These are phyloP conservation scores for Linnemannia exigua DNA, from an alignment of 192 early-diverging fungal species.

Conservation along the genomic window DNA sequence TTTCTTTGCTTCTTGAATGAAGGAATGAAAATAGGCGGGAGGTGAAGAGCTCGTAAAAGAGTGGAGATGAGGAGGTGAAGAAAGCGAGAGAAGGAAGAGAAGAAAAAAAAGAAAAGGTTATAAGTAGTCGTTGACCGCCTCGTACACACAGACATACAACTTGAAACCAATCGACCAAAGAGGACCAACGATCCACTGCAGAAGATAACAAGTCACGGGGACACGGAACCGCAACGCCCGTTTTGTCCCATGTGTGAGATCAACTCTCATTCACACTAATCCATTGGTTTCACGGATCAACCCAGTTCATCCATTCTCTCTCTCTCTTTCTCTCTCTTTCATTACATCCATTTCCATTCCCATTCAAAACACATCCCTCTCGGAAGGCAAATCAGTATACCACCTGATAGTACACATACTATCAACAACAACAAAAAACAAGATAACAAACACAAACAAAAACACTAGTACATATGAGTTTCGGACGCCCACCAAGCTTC, in stretches of 20 bases:
- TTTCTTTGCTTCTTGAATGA: not conserved
- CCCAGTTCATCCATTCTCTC: not conserved
- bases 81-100: not conserved
- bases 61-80: not conserved
- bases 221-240: not conserved
- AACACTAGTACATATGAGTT: conserved; percentile 69
- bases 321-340: not conserved
- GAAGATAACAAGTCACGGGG: not conserved
- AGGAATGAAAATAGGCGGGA: not conserved
- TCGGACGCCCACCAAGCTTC: conserved; percentile 79
- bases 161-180: no score
- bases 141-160: no score
- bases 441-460: not conserved
- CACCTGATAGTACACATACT: not conserved
- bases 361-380: not conserved
- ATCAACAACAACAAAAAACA: not conserved
- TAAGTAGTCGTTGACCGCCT: no score
- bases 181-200: no score
- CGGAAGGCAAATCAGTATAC: not conserved
- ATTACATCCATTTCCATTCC: not conserved
- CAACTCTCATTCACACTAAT: not conserved
- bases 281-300: not conserved
- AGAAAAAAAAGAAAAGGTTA: not conserved
- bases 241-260: not conserved
- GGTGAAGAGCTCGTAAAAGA: not conserved